Evolutionary conservation across 345 rosid species (phyloP), one percentile per base, ranked within the genome.

Genomic region (Passiflora organensis): DNA sequence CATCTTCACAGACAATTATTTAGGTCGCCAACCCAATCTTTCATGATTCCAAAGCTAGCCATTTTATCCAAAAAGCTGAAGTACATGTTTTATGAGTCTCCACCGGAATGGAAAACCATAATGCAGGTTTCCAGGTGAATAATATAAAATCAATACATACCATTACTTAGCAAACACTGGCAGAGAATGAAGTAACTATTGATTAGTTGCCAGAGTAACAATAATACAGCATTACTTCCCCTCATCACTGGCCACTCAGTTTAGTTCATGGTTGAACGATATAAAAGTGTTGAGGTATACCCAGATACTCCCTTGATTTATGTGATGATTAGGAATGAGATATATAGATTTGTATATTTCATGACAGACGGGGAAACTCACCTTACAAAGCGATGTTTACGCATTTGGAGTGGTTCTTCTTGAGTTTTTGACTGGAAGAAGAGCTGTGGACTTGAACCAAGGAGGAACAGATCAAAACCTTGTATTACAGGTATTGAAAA

Each of bases 391-490:
- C 50, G 98, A 91, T 69, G 95, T 86, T 43, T 91, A 91, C 63
- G 98, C 98, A 72, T 91, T 88, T 57, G 96, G 98, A 14, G 96
- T 91, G 66, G 96, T 91, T 62, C 95, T 91, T 53, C 73, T 91
- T 32, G 98, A 91, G 75, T 91, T 88, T 66, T 76, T 88, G 64
- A 91, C 98, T 1, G 98, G 96, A 53, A 93, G 98, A 38, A 78
- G 96, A 76, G 98, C 98, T 2, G 80, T 91, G 34, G 95, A 91
- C 78, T 60, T 91, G 63, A 86, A 72, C 72, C 95, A 85, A 67
- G 98, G 87, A 19, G 82, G 83, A 56, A 78, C 70, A 47, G 95
- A 91, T 65, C 98, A 88, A 69, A 91, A 91, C 68, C 93, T 91
- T 44, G 98, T 91, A 46, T 67, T 91, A 72, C 98, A 88, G 91